Conservation (phyloP, 2,329 filamentous ascomycete genomes). For the Paraphoma sp. region DNA sequence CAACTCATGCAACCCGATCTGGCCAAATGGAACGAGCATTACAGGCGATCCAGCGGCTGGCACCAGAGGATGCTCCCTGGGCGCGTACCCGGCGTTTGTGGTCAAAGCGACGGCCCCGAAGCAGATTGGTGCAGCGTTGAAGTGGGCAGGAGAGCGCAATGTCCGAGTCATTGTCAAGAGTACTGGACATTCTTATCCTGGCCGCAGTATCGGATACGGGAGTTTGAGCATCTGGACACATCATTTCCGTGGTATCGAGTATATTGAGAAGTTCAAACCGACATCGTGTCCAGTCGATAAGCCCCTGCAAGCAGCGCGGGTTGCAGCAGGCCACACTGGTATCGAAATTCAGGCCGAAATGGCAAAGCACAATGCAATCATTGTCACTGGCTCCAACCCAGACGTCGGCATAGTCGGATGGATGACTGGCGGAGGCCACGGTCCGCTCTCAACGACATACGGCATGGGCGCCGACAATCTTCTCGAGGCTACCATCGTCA, state of each 20-base stretch:
- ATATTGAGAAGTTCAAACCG: constrained; percentile 24
- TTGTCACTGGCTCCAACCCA: constrained; percentile 32
- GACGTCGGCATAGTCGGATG: constrained; percentile 51
- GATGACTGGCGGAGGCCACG: constrained; percentile 48
- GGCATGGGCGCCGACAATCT: constrained; percentile 49
- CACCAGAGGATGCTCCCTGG: constrained; percentile 27
- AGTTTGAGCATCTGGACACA: constrained; percentile 39
- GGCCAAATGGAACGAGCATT: constrained; percentile 36
- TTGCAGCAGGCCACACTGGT: constrained; percentile 29
- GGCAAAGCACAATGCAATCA: constrained; percentile 14
- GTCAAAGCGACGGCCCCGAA: constrained; percentile 31
- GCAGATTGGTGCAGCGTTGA: constrained; percentile 27
- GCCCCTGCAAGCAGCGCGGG: constrained; percentile 15
- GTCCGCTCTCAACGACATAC: constrained; percentile 43
- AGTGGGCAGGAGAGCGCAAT: constrained; percentile 27
- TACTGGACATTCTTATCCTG: constrained; percentile 35
- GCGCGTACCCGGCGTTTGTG: constrained; percentile 35
- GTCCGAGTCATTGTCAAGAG: constrained; percentile 36
- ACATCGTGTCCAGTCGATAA: constrained; percentile 15
- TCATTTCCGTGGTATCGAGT: constrained; percentile 32
- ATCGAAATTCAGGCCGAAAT: constrained; percentile 23
- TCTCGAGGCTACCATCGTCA: constrained; percentile 45
- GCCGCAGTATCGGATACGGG: constrained; percentile 24
- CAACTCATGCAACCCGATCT: constrained; percentile 40
- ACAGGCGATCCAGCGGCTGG: constrained; percentile 30